Percentiles rank a stretch among this genome's conserved stretches.
Conservation (phyloP, 1,139 yeast species). For the Hemisphaericaspora subhashii region DNA sequence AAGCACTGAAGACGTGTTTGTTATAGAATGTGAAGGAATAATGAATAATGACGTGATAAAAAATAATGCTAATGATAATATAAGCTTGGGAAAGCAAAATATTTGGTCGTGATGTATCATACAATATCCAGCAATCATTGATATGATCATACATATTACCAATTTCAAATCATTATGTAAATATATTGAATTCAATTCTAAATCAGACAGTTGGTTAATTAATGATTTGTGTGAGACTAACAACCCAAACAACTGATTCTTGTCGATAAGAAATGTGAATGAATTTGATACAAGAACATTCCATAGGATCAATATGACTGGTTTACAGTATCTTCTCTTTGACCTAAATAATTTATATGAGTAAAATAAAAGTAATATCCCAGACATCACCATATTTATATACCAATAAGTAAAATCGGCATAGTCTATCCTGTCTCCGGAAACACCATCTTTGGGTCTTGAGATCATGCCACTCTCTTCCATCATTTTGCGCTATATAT, state of each 20-base stretch:
- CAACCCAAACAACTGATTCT: neutral
- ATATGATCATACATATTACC: neutral
- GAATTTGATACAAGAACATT: conserved; percentile 8
- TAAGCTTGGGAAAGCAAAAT: conserved; percentile 1
- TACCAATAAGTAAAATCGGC: conserved; percentile 8
- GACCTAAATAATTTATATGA: neutral
- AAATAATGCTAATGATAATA: conserved; percentile 6
- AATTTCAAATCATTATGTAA: neutral
- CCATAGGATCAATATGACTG: conserved; percentile 10
- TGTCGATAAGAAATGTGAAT: neutral
- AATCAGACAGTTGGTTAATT: neutral
- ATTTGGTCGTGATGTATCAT: neutral
- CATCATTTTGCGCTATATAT: too few relatives aligned
- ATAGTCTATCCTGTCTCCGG: neutral
- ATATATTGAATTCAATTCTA: conserved; percentile 2
- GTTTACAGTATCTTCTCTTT: conserved; percentile 1
- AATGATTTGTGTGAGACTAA: neutral
- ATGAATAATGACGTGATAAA: conserved; percentile 5
- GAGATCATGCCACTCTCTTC: too few relatives aligned
- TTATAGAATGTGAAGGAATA: conserved; percentile 4
- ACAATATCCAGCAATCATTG: conserved; percentile 1
- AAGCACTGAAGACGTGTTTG: conserved; percentile 4
- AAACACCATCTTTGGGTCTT: neutral
- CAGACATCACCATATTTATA: conserved; percentile 8
- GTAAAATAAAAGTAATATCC: conserved; percentile 4